Conservation (phyloP, 306 rosid species). For the Castanospermum australe region DNA sequence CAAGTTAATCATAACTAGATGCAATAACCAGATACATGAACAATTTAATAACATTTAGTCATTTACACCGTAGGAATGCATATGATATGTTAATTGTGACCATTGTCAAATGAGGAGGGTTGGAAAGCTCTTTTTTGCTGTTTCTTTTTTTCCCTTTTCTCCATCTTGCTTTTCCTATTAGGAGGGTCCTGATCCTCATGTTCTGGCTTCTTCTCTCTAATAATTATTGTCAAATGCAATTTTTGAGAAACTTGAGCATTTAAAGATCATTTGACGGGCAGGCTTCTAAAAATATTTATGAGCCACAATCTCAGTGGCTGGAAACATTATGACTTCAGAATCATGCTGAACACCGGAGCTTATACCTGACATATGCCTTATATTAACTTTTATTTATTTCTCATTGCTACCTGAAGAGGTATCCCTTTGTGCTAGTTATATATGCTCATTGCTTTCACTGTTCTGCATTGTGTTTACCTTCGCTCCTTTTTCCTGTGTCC, state of each 20-base stretch:
- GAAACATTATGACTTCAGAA: background rate
- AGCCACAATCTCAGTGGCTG: background rate
- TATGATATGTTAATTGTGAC: background rate
- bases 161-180: background rate
- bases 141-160: too few relatives aligned
- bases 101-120: background rate
- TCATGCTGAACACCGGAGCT: slow-evolving; percentile 9
- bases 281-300: background rate
- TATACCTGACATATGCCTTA: slow-evolving; percentile 7
- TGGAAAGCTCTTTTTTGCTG: background rate
- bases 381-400: slow-evolving; percentile 7
- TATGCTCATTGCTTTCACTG: background rate
- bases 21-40: background rate
- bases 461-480: slow-evolving; percentile 13
- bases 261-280: slow-evolving; percentile 9
- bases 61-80: background rate
- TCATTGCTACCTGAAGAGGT: slow-evolving; percentile 3
- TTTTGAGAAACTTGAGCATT: background rate
- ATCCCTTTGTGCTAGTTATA: background rate
- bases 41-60: background rate
- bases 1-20: background rate
- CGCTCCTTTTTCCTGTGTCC: background rate
- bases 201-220: background rate
- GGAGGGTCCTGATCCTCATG: background rate
- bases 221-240: background rate